Evolutionary conservation across 495 filamentous ascomycete species (phyloP).

Genomic region (Aspergillus diversus): DNA sequence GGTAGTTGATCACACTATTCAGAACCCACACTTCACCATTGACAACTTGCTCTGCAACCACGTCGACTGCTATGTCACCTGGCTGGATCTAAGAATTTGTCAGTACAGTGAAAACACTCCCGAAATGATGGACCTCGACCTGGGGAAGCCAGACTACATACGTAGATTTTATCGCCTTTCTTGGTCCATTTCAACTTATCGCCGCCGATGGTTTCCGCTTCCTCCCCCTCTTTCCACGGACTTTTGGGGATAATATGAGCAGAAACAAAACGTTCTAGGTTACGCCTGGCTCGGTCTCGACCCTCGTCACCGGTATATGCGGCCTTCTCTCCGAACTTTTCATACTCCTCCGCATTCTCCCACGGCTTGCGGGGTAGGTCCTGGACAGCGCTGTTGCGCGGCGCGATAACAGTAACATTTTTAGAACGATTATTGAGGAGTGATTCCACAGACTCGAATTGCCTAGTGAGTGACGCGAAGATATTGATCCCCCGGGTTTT

Average conservation of each 20-base stretch:
- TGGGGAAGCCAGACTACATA: conserved; percentile 42
- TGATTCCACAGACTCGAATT: conserved; percentile 70
- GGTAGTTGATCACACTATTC: conserved; percentile 67
- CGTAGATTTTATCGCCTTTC: conserved; percentile 71
- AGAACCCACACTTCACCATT: conserved; percentile 89
- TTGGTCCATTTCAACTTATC: conserved; percentile 80
- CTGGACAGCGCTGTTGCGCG: conserved; percentile 79
- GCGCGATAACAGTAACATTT: conserved; percentile 91
- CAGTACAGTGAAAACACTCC: conserved; percentile 6
- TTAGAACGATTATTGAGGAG: conserved; percentile 68
- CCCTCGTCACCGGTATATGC: conserved; percentile 83
- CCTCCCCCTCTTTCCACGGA: conserved; percentile 81
- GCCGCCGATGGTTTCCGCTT: conserved; percentile 70
- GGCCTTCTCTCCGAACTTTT: conserved; percentile 62
- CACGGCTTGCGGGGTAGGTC: conserved; percentile 87
- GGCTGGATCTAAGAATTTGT: conserved; percentile 69
- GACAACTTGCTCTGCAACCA: conserved; percentile 68
- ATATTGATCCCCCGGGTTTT: conserved; percentile 81
- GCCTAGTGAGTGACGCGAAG: conserved; percentile 83
- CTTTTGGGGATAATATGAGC: conserved; percentile 76
- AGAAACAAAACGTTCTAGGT: conserved; percentile 84
- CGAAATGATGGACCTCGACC: background rate
- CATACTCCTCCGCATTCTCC: conserved; percentile 87
- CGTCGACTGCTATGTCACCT: conserved; percentile 72
- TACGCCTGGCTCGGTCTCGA: conserved; percentile 75